These are phyloP conservation scores for Mycena albidolilacea DNA, from an alignment of 768 basidiomycete genomes.

Conservation along the genomic window DNA sequence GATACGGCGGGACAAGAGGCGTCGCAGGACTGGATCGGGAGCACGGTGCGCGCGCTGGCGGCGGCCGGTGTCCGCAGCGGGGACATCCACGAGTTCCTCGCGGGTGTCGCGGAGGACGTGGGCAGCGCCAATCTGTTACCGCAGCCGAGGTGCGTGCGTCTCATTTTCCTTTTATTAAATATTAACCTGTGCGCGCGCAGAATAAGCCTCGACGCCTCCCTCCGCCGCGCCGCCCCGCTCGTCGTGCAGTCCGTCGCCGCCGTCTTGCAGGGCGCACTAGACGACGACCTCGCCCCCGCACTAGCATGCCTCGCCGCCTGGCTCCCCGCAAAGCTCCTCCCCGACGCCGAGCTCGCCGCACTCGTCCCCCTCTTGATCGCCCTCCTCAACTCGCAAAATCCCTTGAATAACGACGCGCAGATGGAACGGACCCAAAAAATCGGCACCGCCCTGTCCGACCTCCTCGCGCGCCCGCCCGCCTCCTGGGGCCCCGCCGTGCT, in stretches of 20 bases:
- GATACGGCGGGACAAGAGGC: too few species aligned
- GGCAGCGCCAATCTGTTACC: neutral
- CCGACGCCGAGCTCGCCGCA: constrained; percentile 74
- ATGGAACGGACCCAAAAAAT: constrained; percentile 57
- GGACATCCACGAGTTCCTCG: neutral
- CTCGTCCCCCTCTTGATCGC: constrained; percentile 62
- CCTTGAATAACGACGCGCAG: too few species aligned
- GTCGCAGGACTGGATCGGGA: neutral
- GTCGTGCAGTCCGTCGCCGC: constrained; percentile 80
- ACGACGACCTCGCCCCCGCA: neutral
- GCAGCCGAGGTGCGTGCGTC: constrained; percentile 1
- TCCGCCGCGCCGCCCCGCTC: constrained; percentile 78
- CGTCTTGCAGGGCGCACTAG: constrained; percentile 48
- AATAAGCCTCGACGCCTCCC: constrained; percentile 68
- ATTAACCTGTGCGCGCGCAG: neutral
- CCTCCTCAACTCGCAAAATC: neutral
- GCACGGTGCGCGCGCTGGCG: neutral
- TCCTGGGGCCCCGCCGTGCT: constrained; percentile 79
- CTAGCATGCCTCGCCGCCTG: neutral
- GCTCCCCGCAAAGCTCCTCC: constrained; percentile 39
- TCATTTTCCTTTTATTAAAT: neutral
- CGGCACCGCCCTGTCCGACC: constrained; percentile 80
- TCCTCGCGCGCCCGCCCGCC: constrained; percentile 81
- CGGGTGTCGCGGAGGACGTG: neutral
- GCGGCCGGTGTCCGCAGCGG: neutral